Percentiles rank a stretch among this genome's conserved stretches.
These are phyloP conservation scores for Lactifluus volemus DNA, from an alignment of 768 basidiomycete species.

Conservation along the genomic window DNA sequence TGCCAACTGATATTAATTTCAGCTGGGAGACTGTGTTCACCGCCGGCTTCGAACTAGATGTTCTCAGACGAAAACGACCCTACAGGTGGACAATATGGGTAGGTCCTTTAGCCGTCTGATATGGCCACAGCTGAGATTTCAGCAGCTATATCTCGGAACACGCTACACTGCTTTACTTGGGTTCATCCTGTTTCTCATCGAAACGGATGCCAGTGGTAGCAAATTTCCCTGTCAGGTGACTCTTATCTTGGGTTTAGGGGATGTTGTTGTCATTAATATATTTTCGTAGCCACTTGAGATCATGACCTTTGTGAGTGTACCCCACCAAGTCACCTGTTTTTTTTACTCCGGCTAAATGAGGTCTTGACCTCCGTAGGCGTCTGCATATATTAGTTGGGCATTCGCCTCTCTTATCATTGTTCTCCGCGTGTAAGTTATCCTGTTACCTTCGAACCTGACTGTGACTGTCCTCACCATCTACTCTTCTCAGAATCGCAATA, in stretches of 20 bases:
- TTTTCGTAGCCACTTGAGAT: not conserved
- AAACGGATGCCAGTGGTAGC: not conserved
- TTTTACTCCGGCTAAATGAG: not conserved
- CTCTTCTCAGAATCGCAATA: not conserved
- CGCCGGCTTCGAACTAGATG: not conserved
- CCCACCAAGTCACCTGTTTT: not conserved
- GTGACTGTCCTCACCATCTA: not conserved
- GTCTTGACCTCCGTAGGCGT: not conserved
- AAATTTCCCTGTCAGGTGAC: not conserved
- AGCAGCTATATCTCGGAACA: not conserved
- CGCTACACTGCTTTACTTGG: not conserved
- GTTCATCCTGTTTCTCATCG: not conserved
- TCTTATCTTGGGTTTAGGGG: not conserved
- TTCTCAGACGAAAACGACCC: conserved; percentile 4
- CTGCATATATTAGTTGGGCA: not conserved
- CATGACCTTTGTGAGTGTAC: not conserved
- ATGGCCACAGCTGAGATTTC: not conserved
- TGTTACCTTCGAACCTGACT: not conserved
- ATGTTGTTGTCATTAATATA: not conserved
- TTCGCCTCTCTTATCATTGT: not conserved
- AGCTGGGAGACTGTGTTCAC: not conserved
- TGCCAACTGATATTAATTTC: not conserved
- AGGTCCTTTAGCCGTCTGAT: too few species aligned
- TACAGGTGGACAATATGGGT: not conserved
- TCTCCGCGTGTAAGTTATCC: not conserved